A percentile compares a stretch with the other conserved stretches of the same genome.
Evolutionary conservation across 1,139 yeast genomes (phyloP).

Genomic region (Meyerozyma carpophila): DNA sequence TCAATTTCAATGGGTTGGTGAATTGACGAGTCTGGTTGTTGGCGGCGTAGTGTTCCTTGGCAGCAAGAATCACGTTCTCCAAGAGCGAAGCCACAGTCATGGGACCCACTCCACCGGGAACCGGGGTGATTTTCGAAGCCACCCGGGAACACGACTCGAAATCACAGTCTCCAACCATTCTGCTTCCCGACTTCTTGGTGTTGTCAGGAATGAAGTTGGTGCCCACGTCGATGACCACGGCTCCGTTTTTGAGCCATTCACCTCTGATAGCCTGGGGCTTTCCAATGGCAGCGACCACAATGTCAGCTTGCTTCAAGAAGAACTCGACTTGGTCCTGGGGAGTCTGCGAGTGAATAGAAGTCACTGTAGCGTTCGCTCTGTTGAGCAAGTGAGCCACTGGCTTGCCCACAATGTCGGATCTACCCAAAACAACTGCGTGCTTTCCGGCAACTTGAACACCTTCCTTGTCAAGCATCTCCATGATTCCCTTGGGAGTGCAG

Average conservation of each 20-base stretch:
- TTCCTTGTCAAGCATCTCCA: constrained; percentile 64
- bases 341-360: constrained; percentile 52
- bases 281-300: constrained; percentile 76
- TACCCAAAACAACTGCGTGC: constrained; percentile 89
- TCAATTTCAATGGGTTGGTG: constrained; percentile 43
- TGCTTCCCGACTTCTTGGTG: constrained; percentile 55
- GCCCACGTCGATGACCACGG: constrained; percentile 74
- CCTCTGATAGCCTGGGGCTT: constrained; percentile 65
- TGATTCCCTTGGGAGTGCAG: constrained; percentile 94
- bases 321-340: constrained; percentile 48
- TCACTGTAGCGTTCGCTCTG: constrained; percentile 71
- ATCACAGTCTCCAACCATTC: constrained; percentile 75
- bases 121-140: constrained; percentile 69
- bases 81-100: constrained; percentile 62
- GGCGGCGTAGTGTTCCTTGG: constrained; percentile 48
- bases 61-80: constrained; percentile 80
- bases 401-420: constrained; percentile 82
- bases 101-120: constrained; percentile 88
- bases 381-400: constrained; percentile 72
- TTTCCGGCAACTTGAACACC: constrained; percentile 66
- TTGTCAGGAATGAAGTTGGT: constrained; percentile 67
- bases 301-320: constrained; percentile 52
- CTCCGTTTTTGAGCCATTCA: constrained; percentile 66
- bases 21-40: constrained; percentile 47
- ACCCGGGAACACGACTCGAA: constrained; percentile 50